These are phyloP conservation scores for Aaosphaeria arxii DNA, from an alignment of 2,329 filamentous ascomycete species.

Conservation along the genomic window DNA sequence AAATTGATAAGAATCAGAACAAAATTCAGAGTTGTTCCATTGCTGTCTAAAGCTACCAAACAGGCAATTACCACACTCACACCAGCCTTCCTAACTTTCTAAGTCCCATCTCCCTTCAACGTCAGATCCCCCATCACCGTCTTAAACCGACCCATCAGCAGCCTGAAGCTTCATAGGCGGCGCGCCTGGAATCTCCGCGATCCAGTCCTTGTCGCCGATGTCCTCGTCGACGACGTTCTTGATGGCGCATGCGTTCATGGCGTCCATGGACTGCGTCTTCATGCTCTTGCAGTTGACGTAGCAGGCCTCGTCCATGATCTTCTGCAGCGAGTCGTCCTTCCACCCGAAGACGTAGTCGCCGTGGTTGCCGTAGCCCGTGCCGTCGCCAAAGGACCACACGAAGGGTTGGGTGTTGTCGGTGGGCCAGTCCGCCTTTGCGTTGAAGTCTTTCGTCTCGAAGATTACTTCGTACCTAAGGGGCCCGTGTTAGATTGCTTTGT, in stretches of 20 bases:
- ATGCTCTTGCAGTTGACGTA: conserved; percentile 41
- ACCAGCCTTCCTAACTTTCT: too few species aligned
- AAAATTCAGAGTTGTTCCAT: too few species aligned
- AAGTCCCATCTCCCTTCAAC: too few species aligned
- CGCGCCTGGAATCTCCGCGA: neutral
- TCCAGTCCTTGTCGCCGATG: conserved; percentile 38
- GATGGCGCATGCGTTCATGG: conserved; percentile 48
- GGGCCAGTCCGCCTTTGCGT: conserved; percentile 17
- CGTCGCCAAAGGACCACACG: conserved; percentile 34
- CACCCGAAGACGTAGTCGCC: conserved; percentile 55
- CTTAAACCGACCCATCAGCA: too few species aligned
- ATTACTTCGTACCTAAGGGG: conserved; percentile 15
- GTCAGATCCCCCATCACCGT: too few species aligned
- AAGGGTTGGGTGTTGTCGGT: conserved; percentile 30
- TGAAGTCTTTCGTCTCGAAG: conserved; percentile 36
- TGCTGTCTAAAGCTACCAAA: too few species aligned
- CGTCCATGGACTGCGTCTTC: conserved; percentile 44
- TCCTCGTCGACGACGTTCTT: conserved; percentile 46
- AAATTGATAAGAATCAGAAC: too few species aligned
- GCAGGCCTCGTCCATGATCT: conserved; percentile 32
- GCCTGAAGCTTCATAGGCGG: neutral
- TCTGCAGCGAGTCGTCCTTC: conserved; percentile 50
- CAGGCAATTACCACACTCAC: too few species aligned
- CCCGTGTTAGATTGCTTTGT: too few species aligned
- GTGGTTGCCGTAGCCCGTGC: conserved; percentile 45